Conservation (phyloP, 2,329 filamentous ascomycete species). For the Fusarium euwallaceae region DNA sequence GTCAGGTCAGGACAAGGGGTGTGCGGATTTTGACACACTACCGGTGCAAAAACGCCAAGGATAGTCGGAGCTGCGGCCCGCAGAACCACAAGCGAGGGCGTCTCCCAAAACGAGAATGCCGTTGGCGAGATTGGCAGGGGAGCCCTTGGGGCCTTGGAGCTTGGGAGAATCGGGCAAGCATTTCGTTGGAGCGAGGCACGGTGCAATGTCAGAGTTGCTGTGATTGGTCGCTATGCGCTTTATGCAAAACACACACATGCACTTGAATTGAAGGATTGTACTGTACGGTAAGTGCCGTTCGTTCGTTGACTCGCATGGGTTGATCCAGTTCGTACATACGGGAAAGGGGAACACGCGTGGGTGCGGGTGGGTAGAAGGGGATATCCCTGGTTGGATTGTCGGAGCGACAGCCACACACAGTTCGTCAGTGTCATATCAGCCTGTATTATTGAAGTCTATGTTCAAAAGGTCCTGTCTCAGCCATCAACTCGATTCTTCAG, state of each 20-base stretch:
- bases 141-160: slow-evolving; percentile 16
- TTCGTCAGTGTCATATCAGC: not conserved
- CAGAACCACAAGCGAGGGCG: slow-evolving; percentile 15
- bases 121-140: slow-evolving; percentile 44
- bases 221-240: slow-evolving; percentile 1
- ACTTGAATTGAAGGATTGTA: not conserved
- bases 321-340: not conserved
- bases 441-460: slow-evolving; percentile 1
- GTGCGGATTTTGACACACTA: slow-evolving; percentile 12
- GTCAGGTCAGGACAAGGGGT: not conserved
- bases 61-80: slow-evolving; percentile 38
- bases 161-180: slow-evolving; percentile 13
- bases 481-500: not conserved
- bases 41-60: slow-evolving; percentile 17
- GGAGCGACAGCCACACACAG: not conserved
- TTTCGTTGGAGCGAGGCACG: not conserved
- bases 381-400: not conserved
- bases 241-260: slow-evolving; percentile 5
- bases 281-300: slow-evolving; percentile 1
- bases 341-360: not conserved
- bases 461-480: not conserved
- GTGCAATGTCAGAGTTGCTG: not conserved
- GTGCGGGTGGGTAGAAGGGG: not conserved
- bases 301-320: not conserved
- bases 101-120: slow-evolving; percentile 13